Base-by-base conservation (phyloP, 106 monocot genomes). In the Apostasia shenzhenica region DNA sequence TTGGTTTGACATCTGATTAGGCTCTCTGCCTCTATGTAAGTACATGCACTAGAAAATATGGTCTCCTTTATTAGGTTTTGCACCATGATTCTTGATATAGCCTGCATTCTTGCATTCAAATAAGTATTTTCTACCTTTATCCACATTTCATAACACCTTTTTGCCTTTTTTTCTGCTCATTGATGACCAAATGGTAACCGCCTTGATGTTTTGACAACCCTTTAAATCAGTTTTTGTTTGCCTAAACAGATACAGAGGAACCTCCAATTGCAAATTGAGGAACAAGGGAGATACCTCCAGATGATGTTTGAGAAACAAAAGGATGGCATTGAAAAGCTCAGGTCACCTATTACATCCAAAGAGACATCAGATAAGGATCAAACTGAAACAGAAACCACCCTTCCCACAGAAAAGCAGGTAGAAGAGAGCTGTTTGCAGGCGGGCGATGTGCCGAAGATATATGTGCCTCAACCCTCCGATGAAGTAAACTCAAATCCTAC, bases 291-390 rank as follows among this genome's bases (percentile, higher is more conserved):
- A 60, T 57, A 74, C 53, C 77, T 81, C 43, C 81, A 81, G 44
- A 81, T 78, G 77, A 78, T 82, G 77, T 66, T 77, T 54, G 81
- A 82, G 73, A 73, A 82, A n/a, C 81, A 82, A 58, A 77, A 77
- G 53, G 42, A 54, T 5, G 68, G 54, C 38, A 63, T 56, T 5
- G 63, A 64, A 8, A 63, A 56, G 2, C 14, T 71, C 41, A 72
- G 48, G 37, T 4, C 45, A 1, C 11, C 81, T 63, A 13, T 67
- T 4, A 4, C 53, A 14, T 52, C 6, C 37, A 66, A 45, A 10
- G 62, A 48, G 45, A 13, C 8, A 3, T 8, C 60, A 40, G 57
- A 76, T 12, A 68, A 68, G 39, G 61, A 46, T 45, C 52, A 61
- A 11, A 39, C 7, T 5, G 66, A 76, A 49, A 54, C 47, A 45